Base-by-base conservation (phyloP, 106 monocot species). In the Dendrobium huoshanense region DNA sequence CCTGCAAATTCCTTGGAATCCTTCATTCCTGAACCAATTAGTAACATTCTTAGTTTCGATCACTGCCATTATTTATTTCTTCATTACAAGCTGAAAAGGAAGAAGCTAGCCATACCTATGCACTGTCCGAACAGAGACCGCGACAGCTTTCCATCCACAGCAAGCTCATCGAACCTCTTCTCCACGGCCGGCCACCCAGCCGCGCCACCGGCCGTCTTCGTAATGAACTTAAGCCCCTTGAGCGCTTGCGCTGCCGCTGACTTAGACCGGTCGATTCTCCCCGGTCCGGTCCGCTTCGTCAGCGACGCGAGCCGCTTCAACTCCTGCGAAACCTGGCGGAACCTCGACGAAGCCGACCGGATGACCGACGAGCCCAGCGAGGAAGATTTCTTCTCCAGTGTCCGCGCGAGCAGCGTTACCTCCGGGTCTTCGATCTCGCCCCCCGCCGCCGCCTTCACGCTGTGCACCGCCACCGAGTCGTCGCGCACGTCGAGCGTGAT, bases 401-500 rank as follows among this genome's bases (percentile, higher is more conserved):
- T 89, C 85, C 77, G 81, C 27, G 90, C 92, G 25, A 98, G 86
- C 24, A 98, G 86, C 47, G 89, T 81, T 75, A 94, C 81, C 41
- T 98, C 97, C 31, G 94, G 88, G 65, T 98, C 88, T 73, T 94
- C 94, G 24, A 10, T 73, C 51, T 65, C 84, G 31, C 83, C 88
- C 9, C 79, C 79, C 0, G 67, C 84, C 18, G 92, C 88, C 19
- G 88, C 84, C 78, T 91, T 95, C 59, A 99, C 95, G 85, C 98
- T 99, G 90, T 99, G 98, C n/a, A 99, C 89, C 7, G 95, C 98
- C 41, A 99, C 95, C 33, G 91, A 81, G 82, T 93, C 93, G 74
- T 95, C 93, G 25, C 89, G 91, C 64, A 99, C 89, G 76, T 99
- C 95, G 29, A 99, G 89, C 10, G 98, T 99, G 86, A 99, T 95